Evolutionary conservation across 2,329 filamentous ascomycete species (phyloP).

Genomic region (Trichophyton verrucosum): DNA sequence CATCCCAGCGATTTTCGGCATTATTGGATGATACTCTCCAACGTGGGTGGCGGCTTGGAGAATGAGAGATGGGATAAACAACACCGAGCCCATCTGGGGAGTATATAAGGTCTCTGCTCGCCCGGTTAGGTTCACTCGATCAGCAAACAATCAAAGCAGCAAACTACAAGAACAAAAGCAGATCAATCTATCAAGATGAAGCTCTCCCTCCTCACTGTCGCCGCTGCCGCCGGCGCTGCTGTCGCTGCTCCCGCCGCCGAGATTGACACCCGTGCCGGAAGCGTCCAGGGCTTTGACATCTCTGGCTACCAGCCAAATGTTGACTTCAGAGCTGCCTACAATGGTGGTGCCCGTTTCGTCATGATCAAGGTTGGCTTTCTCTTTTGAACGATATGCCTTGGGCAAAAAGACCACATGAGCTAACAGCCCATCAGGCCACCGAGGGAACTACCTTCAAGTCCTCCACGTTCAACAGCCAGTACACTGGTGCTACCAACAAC

Average conservation of each 20-base stretch:
- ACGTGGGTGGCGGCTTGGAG: not conserved
- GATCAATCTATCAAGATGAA: not conserved
- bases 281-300: conserved; percentile 30
- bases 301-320: conserved; percentile 31
- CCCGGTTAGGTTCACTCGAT: not conserved
- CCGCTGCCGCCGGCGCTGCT: not conserved
- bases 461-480: conserved; percentile 38
- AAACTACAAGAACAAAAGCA: not conserved
- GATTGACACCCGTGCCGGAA: not conserved
- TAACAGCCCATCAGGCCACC: conserved; percentile 32
- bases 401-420: too few relatives aligned
- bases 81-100: not conserved
- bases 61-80: not conserved
- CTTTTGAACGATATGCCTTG: not conserved
- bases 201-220: not conserved
- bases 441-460: conserved; percentile 40
- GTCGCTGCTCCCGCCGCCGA: not conserved
- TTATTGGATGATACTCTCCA: not conserved
- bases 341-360: conserved; percentile 32
- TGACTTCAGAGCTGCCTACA: conserved; percentile 29
- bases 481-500: conserved; percentile 38
- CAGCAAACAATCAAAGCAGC: not conserved
- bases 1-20: not conserved
- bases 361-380: conserved; percentile 32
- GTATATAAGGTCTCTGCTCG: not conserved